Conservation (phyloP, 2,329 filamentous ascomycete genomes). For the Colletotrichum aenigma region DNA sequence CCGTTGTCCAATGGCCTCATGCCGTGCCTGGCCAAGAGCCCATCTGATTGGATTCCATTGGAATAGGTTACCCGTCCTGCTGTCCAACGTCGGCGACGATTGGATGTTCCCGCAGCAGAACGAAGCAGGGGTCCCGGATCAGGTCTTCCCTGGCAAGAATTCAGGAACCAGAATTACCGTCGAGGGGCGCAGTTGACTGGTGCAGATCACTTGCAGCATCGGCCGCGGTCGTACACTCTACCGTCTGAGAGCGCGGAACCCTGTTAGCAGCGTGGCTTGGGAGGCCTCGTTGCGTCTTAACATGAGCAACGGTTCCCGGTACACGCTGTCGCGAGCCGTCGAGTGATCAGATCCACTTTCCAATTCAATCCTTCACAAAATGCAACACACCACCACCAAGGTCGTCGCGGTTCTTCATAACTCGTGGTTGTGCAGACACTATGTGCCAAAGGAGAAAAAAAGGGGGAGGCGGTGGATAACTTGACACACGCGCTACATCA, state of each 20-base stretch:
- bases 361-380: slow-evolving; percentile 16
- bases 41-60: background rate
- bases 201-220: background rate
- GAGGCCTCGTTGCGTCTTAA: background rate
- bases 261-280: background rate
- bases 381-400: slow-evolving; percentile 9
- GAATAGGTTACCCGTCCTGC: background rate
- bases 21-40: background rate
- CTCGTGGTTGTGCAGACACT: background rate
- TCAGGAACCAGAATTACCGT: slow-evolving; percentile 17
- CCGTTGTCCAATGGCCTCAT: slow-evolving; percentile 7
- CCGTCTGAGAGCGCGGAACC: background rate
- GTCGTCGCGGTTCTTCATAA: slow-evolving; percentile 5
- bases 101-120: background rate
- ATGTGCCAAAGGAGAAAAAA: background rate
- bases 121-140: background rate
- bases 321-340: background rate
- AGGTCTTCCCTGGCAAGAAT: background rate
- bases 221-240: background rate
- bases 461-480: slow-evolving; percentile 13
- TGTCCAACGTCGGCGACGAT: background rate
- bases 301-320: background rate
- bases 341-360: slow-evolving; percentile 16
- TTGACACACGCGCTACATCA: slow-evolving; percentile 14
- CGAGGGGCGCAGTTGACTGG: slow-evolving; percentile 15